Base-by-base conservation (phyloP, 495 filamentous ascomycete species). In the Hypoxylon fuscum region DNA sequence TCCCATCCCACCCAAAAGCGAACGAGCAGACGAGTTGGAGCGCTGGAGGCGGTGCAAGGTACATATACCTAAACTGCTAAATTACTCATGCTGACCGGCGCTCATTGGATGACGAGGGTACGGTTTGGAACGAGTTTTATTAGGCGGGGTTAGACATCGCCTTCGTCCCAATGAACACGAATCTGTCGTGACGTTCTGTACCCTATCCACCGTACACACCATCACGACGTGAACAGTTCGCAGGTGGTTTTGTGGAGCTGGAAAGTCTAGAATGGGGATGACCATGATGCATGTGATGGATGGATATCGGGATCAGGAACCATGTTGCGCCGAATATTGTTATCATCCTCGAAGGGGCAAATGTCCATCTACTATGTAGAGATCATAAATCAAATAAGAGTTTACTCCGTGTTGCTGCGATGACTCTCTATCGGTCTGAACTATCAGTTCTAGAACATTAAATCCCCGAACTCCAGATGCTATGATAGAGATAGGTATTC, bases 91-190 rank as follows among this genome's bases (percentile, higher is more conserved):
- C 38, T 31, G 34, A 47, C 44, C 22, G 35, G 15, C 9, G 42
- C 17, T 38, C 15, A 59, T 65, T 65, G 55, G 62, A 43, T 17
- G 50, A 50, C 42, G n/a, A 54, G 32, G 21, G 14, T 38, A 50
- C 20, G 23, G 38, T 5, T 25, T 55, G 15, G 8, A 31, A 42
- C 25, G 41, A 15, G 41, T 38, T 22, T 38, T 44, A 45, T 45
- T 40, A 40, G 54, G 55, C 27, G 61, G 61, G 61, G 50, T 40
- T 43, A 54, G 23, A 55, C 37, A 42, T 44, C 45, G 45, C 37
- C 59, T 22, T 34, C 21, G 8, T 57, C 11, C 18, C 21, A 34
- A 50, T 50, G 25, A 44, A 54, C 47, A 57, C 35, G 45, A 53
- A 8, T 21, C 7, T 14, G 32, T 35, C 50, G 62, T 59, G 49